Percentiles rank a stretch among this genome's conserved stretches.
phyloP scores from a whole-genome alignment of 2,329 filamentous ascomycete species.

The Pestalotiopsis sp. region DNA sequence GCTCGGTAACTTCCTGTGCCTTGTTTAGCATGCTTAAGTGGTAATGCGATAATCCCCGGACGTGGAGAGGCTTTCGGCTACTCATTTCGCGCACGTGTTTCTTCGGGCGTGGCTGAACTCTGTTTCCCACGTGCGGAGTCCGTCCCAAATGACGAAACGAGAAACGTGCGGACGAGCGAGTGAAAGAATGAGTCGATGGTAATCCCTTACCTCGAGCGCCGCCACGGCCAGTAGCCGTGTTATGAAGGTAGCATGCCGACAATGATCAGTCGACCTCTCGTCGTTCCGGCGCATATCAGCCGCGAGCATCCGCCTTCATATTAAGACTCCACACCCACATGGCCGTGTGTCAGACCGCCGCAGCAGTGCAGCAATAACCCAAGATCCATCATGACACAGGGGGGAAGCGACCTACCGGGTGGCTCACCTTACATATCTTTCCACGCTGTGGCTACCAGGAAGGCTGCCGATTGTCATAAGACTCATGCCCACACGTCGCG shows the following conservation, averaged over 20 bases:
- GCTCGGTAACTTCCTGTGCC: not conserved
- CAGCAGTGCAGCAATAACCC: not conserved
- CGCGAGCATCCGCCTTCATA: slow-evolving; percentile 7
- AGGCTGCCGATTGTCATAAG: slow-evolving; percentile 7
- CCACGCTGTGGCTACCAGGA: not conserved
- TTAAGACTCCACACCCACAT: slow-evolving; percentile 11
- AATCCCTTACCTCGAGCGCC: not conserved
- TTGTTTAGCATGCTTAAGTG: not conserved
- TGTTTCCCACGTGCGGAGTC: slow-evolving; percentile 4
- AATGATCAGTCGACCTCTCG: not conserved
- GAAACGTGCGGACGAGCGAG: not conserved
- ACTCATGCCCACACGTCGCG: not conserved
- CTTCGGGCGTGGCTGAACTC: slow-evolving; percentile 5
- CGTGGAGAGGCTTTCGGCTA: not conserved
- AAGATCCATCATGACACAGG: slow-evolving; percentile 12
- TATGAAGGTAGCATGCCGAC: not conserved
- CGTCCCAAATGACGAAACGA: not conserved
- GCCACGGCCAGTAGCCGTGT: not conserved
- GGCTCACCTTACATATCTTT: not conserved
- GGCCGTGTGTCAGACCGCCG: slow-evolving; percentile 9
- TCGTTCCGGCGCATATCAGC: not conserved
- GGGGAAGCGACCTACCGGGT: not conserved
- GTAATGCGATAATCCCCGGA: not conserved
- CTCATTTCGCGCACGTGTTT: slow-evolving; percentile 5
- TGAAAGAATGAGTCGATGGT: not conserved